phyloP scores from a whole-genome alignment of 345 rosid species.

The Linum tenue region DNA sequence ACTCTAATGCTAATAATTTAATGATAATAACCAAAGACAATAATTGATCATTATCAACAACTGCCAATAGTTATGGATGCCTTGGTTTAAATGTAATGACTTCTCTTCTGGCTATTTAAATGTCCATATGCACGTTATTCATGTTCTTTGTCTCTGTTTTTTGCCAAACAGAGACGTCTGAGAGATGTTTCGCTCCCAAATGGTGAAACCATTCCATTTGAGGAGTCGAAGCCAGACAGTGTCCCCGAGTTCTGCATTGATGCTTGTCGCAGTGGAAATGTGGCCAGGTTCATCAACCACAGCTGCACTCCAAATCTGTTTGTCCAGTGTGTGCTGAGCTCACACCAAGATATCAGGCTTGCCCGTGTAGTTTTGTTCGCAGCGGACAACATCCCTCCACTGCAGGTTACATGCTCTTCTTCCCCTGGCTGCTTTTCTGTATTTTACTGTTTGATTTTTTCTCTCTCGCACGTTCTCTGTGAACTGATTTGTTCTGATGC shows the following conservation, averaged over 20 bases:
- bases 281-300: constrained; percentile 87
- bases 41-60: too few species aligned
- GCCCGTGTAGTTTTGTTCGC: constrained; percentile 88
- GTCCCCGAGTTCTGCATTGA: constrained; percentile 86
- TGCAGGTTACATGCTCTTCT: constrained; percentile 45
- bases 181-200: constrained; percentile 34
- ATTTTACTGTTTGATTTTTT: not conserved
- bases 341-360: constrained; percentile 69
- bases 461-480: not conserved
- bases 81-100: not conserved
- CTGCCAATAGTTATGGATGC: too few species aligned
- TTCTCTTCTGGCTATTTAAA: not conserved
- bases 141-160: constrained; percentile 7
- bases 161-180: constrained; percentile 47
- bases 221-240: constrained; percentile 42
- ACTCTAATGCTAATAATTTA: too few species aligned
- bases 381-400: constrained; percentile 86
- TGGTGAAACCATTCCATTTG: constrained; percentile 15
- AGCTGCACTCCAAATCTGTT: constrained; percentile 93
- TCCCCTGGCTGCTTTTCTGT: not conserved
- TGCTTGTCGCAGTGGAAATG: constrained; percentile 69
- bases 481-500: not conserved
- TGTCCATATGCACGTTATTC: not conserved
- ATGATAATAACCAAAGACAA: too few species aligned
- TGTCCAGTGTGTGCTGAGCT: constrained; percentile 77